Base-by-base conservation (phyloP, 1,139 yeast genomes). In the Suhomyces yuchorum region DNA sequence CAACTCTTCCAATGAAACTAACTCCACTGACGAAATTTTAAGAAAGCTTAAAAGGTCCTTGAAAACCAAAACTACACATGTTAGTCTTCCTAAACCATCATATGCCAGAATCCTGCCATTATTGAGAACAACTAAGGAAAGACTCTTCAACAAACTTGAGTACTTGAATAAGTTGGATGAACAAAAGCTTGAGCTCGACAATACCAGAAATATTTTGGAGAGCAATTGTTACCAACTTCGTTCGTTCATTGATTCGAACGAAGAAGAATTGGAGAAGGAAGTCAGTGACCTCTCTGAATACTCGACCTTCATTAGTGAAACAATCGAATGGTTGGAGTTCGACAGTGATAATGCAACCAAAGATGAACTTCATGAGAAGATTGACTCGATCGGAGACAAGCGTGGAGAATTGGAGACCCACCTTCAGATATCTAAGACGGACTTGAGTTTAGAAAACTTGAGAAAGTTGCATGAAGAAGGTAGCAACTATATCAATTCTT, bases 291-390 rank as follows among this genome's bases (percentile, higher is more conserved):
- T 73, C 1, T 61, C 62, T 0, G 55, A 55, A 8, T 57, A 61
- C 36, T 53, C 58, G 26, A 39, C 53, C 3, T 54, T 56, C 32
- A 77, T 85, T 2, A 54, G 70, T 26, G 84, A 82, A 20, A 68
- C 76, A 20, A 68, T 87, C 44, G 95, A 87, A 53, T 89, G 96
- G 96, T 70, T 90, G 34, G 96, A 89, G 47, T 83, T 80, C 55
- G 92, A 85, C 19, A 79, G 89, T 46, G 87, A 82, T 48, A 73
- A 71, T 26, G 79, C 89, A 1, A 54, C 74, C 1, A 51, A 75
- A 37, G 70, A 70, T n/a, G 78, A 70, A 8, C 63, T 81, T 38
- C 57, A 65, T 41, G 55, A 50, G 1, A 71, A 67, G 52, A 53
- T 63, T 17, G 50, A 55, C 2, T 58, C 59, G 38, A 48, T 73